phyloP scores from a whole-genome alignment of 176 grass and related monocot species.

The Oryza punctata region DNA sequence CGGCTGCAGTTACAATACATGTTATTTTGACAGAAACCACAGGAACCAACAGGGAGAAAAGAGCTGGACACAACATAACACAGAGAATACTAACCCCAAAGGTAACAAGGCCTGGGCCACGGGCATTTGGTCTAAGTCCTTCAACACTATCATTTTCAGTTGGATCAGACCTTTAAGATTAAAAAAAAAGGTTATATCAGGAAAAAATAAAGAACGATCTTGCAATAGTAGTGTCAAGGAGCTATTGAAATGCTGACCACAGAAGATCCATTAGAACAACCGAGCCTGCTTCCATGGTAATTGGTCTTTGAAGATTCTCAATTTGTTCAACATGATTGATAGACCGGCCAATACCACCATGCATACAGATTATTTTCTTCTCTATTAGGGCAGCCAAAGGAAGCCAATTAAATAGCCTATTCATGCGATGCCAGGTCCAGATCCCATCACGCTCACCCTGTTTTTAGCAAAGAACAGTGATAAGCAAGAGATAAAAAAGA shows the following conservation, averaged over 20 bases:
- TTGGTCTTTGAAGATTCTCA: constrained; percentile 88
- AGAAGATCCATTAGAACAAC: constrained; percentile 99
- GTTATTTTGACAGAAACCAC: constrained; percentile 16
- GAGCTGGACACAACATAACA: constrained; percentile 1
- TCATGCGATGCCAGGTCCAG: constrained; percentile 96
- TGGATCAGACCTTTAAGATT: constrained; percentile 86
- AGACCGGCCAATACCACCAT: constrained; percentile 96
- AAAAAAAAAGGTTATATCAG: constrained; percentile 20
- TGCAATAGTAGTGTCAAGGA: constrained; percentile 27
- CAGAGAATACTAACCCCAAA: constrained; percentile 74
- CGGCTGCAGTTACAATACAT: constrained; percentile 57
- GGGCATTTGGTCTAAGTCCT: constrained; percentile 94
- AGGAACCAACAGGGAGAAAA: constrained; percentile 5
- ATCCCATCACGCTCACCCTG: constrained; percentile 98
- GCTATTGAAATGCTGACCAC: constrained; percentile 60
- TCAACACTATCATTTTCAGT: constrained; percentile 98
- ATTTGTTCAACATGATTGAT: constrained; percentile 99
- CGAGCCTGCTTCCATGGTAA: constrained; percentile 98
- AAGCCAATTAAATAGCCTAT: constrained; percentile 95
- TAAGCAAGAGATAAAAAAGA: constrained; percentile 10
- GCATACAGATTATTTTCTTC: constrained; percentile 99
- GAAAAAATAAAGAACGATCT: constrained; percentile 33
- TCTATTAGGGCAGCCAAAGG: constrained; percentile 97
- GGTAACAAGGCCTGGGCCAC: constrained; percentile 95
- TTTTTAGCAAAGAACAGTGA: constrained; percentile 37